Percentiles rank a stretch among this genome's conserved stretches.
phyloP scores from a whole-genome alignment of 2,329 filamentous ascomycete genomes.

The Penicillium sp. region DNA sequence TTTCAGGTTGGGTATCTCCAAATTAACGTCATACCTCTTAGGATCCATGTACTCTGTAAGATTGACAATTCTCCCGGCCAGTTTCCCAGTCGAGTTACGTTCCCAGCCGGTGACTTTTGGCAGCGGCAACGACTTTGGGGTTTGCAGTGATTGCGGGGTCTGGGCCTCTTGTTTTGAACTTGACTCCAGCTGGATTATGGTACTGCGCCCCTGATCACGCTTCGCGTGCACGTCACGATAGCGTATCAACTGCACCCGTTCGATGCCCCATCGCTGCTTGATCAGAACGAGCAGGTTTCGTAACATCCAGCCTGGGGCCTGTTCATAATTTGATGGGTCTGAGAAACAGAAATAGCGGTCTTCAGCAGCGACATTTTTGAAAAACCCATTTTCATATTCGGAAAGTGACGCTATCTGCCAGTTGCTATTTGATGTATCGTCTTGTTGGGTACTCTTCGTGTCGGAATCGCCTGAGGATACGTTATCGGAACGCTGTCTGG shows the following conservation, averaged over 20 bases:
- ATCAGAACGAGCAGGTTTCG: conserved; percentile 85
- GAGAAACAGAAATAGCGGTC: conserved; percentile 84
- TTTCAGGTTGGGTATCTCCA: not conserved
- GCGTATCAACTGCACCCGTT: conserved; percentile 78
- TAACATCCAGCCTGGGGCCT: conserved; percentile 88
- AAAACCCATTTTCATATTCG: conserved; percentile 83
- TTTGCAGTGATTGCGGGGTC: conserved; percentile 16
- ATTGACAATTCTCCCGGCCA: conserved; percentile 74
- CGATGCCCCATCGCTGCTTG: conserved; percentile 74
- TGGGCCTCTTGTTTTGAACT: conserved; percentile 31
- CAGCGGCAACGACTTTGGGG: conserved; percentile 45
- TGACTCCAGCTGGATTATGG: conserved; percentile 65
- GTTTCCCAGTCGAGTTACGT: conserved; percentile 72
- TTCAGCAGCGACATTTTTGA: conserved; percentile 65
- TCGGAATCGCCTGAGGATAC: not conserved
- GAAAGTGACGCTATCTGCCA: conserved; percentile 78
- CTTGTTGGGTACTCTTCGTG: not conserved
- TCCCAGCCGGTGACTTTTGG: conserved; percentile 97
- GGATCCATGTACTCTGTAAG: conserved; percentile 94
- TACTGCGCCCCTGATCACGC: conserved; percentile 76
- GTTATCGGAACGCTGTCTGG: conserved; percentile 13
- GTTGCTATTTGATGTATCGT: not conserved
- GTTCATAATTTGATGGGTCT: conserved; percentile 85
- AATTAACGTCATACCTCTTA: conserved; percentile 46
- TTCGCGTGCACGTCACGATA: conserved; percentile 80